These are phyloP conservation scores for Apiotrichum brassicae DNA, from an alignment of 1,284 basidiomycete genomes.

Conservation along the genomic window DNA sequence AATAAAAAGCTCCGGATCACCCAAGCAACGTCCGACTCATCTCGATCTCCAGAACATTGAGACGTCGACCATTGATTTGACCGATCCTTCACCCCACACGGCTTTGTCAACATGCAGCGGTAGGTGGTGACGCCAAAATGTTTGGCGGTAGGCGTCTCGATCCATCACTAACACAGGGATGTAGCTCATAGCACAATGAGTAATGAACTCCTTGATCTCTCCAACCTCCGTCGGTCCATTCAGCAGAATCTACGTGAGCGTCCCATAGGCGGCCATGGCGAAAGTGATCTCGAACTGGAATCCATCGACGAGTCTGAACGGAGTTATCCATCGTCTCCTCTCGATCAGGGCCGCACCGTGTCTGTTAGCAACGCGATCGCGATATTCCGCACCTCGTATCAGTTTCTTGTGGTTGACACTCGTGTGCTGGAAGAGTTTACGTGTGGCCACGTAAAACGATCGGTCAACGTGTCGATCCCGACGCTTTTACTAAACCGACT, in stretches of 20 bases:
- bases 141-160: too few relatives aligned
- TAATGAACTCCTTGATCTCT: slow-evolving; percentile 31
- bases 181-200: slow-evolving; percentile 19
- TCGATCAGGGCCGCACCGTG: slow-evolving; percentile 11
- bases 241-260: slow-evolving; percentile 32
- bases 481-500: slow-evolving; percentile 79
- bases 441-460: slow-evolving; percentile 57
- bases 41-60: too few relatives aligned
- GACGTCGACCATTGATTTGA: not conserved
- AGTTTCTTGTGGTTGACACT: slow-evolving; percentile 64
- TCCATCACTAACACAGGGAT: too few relatives aligned
- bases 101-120: slow-evolving; percentile 6
- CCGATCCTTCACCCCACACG: slow-evolving; percentile 1
- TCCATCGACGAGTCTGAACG: slow-evolving; percentile 7
- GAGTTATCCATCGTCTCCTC: not conserved
- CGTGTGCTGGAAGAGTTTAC: slow-evolving; percentile 62
- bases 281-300: slow-evolving; percentile 16
- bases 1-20: too few relatives aligned
- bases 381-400: slow-evolving; percentile 11
- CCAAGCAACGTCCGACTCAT: too few relatives aligned
- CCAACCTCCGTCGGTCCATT: slow-evolving; percentile 27
- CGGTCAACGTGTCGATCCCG: slow-evolving; percentile 74
- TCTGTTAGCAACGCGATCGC: slow-evolving; percentile 13
- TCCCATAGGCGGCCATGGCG: slow-evolving; percentile 22
- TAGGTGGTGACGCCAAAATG: not conserved